Percentiles rank a stretch among this genome's conserved stretches.
These are phyloP conservation scores for Pseudoturritis turrita DNA, from an alignment of 345 rosid genomes.

Conservation along the genomic window DNA sequence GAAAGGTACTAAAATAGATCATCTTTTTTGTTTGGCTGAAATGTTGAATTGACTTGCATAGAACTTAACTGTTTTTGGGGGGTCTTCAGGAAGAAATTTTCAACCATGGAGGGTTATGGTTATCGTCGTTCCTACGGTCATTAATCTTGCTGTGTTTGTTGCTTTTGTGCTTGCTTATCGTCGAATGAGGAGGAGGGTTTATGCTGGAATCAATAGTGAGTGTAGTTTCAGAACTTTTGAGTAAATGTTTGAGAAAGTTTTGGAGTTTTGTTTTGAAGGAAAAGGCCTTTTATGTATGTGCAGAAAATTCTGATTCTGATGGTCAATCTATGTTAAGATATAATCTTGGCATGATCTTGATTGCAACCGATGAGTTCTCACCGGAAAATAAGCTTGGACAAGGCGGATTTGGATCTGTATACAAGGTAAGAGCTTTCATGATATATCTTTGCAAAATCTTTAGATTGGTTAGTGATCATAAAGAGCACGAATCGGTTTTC, in stretches of 20 bases:
- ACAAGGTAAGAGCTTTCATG: constrained; percentile 32
- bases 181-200: constrained; percentile 14
- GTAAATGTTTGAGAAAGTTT: not conserved
- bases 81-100: constrained; percentile 13
- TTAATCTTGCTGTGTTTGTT: constrained; percentile 1
- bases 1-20: constrained; percentile 20
- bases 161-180: constrained; percentile 17
- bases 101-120: constrained; percentile 29
- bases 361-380: constrained; percentile 31
- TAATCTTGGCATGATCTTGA: constrained; percentile 25
- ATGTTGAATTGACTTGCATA: not conserved
- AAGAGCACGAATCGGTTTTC: not conserved
- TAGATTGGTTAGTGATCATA: not conserved
- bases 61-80: not conserved
- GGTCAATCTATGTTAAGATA: constrained; percentile 15
- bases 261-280: not conserved
- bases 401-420: constrained; percentile 49
- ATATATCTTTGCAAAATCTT: not conserved
- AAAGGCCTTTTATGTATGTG: not conserved
- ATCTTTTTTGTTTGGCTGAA: not conserved
- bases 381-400: constrained; percentile 34
- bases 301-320: constrained; percentile 19
- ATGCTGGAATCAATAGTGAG: constrained; percentile 17
- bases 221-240: not conserved
- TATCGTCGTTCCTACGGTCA: constrained; percentile 19